Conservation (phyloP, 306 rosid genomes). For the Leucaena leucocephala region DNA sequence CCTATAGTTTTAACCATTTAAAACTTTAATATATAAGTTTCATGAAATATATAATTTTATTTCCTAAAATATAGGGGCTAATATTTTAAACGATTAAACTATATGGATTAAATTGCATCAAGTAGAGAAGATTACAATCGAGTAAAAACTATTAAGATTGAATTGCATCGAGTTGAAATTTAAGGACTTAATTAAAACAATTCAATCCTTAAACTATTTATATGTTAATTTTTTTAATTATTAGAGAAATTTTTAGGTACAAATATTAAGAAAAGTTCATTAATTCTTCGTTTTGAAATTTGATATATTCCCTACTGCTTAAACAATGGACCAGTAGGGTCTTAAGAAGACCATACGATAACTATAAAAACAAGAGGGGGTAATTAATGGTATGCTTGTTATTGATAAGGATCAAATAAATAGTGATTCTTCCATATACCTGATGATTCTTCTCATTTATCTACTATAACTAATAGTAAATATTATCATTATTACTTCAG, state of each 20-base stretch:
- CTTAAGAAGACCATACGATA: background rate
- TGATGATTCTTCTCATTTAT: too few relatives aligned
- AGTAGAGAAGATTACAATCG: background rate
- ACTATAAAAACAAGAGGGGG: background rate
- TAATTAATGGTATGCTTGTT: background rate
- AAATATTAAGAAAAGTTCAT: too few relatives aligned
- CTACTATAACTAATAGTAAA: too few relatives aligned
- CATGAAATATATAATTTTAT: background rate
- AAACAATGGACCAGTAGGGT: background rate
- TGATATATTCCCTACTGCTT: background rate
- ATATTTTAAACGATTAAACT: too few relatives aligned
- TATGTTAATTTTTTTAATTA: too few relatives aligned
- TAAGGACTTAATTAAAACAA: too few relatives aligned
- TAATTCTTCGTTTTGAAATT: too few relatives aligned
- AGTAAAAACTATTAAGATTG: background rate
- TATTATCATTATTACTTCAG: too few relatives aligned
- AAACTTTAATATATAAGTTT: background rate
- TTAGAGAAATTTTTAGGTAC: too few relatives aligned
- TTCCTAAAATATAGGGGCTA: background rate
- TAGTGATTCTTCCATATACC: background rate
- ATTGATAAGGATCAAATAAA: background rate
- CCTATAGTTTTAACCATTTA: background rate
- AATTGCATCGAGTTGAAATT: too few relatives aligned
- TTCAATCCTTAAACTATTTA: too few relatives aligned
- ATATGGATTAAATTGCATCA: background rate